These are phyloP conservation scores for Oemleria cerasiformis DNA, from an alignment of 306 rosid species.

Conservation along the genomic window DNA sequence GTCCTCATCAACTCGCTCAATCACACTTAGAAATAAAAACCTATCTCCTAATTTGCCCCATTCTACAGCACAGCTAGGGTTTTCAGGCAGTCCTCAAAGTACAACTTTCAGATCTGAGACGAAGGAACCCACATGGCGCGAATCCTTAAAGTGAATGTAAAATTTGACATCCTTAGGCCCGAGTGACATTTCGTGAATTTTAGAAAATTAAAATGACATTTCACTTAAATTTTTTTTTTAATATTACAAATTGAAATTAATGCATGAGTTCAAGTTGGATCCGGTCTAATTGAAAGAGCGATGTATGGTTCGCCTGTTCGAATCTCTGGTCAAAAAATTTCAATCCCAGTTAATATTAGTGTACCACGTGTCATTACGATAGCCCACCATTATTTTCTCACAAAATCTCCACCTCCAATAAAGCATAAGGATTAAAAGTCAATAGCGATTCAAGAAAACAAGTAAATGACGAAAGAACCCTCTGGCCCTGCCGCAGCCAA, in stretches of 20 bases:
- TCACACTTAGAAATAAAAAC: constrained; percentile 39
- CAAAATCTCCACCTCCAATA: not conserved
- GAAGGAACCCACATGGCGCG: constrained; percentile 77
- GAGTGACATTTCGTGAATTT: too few relatives aligned
- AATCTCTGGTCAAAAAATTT: too few relatives aligned
- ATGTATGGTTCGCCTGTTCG: too few relatives aligned
- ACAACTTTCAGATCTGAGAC: constrained; percentile 51
- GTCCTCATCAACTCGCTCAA: constrained; percentile 27
- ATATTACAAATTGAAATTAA: too few relatives aligned
- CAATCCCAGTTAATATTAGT: too few relatives aligned
- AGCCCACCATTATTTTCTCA: not conserved
- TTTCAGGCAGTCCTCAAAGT: constrained; percentile 56
- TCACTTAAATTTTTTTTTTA: too few relatives aligned
- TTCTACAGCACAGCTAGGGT: constrained; percentile 69
- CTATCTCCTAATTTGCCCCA: constrained; percentile 30
- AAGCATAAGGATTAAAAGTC: not conserved
- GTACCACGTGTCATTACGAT: not conserved
- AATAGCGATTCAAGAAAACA: not conserved
- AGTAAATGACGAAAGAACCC: constrained; percentile 6
- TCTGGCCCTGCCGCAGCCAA: constrained; percentile 4
- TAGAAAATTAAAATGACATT: too few relatives aligned
- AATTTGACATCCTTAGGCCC: too few relatives aligned
- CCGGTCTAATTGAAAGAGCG: too few relatives aligned
- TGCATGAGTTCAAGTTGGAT: too few relatives aligned
- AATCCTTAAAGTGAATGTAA: too few relatives aligned